phyloP scores from a whole-genome alignment of 2,329 filamentous ascomycete genomes.

The Aulographum hederae region DNA sequence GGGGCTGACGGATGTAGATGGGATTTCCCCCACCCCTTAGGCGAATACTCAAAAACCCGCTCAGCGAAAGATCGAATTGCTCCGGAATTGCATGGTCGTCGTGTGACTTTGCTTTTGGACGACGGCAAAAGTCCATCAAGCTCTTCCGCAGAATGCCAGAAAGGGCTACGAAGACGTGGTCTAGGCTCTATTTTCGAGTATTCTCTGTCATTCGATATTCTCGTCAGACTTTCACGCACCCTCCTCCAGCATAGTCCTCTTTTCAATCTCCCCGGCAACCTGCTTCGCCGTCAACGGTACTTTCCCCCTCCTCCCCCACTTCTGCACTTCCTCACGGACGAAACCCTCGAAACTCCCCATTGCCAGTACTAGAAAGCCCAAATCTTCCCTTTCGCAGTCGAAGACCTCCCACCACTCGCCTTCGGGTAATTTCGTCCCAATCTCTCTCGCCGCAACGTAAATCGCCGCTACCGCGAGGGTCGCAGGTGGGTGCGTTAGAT shows the following conservation, averaged over 20 bases:
- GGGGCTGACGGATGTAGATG: too few species aligned
- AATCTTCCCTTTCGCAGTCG: constrained; percentile 82
- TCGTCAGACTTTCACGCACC: neutral
- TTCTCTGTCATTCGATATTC: too few species aligned
- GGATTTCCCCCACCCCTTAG: too few species aligned
- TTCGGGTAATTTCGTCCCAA: constrained; percentile 60
- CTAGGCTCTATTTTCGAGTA: too few species aligned
- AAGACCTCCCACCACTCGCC: constrained; percentile 96
- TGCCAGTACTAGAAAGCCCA: constrained; percentile 80
- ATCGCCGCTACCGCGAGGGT: constrained; percentile 74
- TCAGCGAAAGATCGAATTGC: too few species aligned
- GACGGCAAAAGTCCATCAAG: too few species aligned
- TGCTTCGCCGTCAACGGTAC: constrained; percentile 41
- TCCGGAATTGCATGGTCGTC: too few species aligned
- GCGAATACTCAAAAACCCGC: too few species aligned
- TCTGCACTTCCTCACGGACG: constrained; percentile 38
- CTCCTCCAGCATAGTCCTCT: constrained; percentile 5
- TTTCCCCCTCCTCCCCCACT: constrained; percentile 27
- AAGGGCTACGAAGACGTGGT: too few species aligned
- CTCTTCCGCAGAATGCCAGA: too few species aligned
- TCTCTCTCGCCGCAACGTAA: constrained; percentile 71
- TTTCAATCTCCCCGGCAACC: constrained; percentile 42
- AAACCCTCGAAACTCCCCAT: constrained; percentile 64
- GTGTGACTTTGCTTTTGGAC: too few species aligned
- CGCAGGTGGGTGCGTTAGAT: constrained; percentile 79